phyloP scores from a whole-genome alignment of 2,329 filamentous ascomycete genomes.

The Colletotrichum sp. region DNA sequence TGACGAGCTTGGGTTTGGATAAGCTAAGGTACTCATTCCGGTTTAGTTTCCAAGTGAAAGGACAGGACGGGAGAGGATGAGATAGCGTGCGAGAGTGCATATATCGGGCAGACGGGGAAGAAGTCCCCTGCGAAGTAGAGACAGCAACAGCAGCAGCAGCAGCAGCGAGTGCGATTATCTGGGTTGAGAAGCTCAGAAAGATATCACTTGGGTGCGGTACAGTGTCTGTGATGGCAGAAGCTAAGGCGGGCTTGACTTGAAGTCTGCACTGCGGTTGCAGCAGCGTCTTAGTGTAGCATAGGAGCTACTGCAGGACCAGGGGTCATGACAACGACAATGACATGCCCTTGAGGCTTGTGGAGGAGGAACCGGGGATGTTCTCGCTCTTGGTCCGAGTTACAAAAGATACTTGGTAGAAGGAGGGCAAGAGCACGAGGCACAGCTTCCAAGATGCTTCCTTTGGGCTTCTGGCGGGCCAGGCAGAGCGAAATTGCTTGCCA shows the following conservation, averaged over 20 bases:
- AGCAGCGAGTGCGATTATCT: neutral
- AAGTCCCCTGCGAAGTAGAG: neutral
- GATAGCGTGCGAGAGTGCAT: neutral
- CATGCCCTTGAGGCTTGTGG: neutral
- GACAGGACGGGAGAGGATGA: neutral
- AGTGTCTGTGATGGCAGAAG: neutral
- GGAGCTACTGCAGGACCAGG: neutral
- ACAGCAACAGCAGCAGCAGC: neutral
- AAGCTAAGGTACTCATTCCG: neutral
- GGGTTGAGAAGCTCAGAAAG: neutral
- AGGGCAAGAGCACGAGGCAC: neutral
- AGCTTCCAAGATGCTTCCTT: constrained; percentile 9
- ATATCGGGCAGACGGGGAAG: neutral
- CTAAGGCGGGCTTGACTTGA: neutral
- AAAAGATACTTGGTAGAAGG: neutral
- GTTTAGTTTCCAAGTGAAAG: neutral
- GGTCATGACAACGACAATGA: neutral
- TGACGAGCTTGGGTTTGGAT: constrained; percentile 1
- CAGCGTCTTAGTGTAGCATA: constrained; percentile 2
- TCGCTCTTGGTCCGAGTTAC: neutral
- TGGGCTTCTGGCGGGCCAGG: neutral
- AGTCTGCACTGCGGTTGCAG: constrained; percentile 13
- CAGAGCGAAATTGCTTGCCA: constrained; percentile 11
- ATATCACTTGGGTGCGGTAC: neutral
- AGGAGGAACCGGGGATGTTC: neutral